Percentiles rank a stretch among this genome's conserved stretches.
These are phyloP conservation scores for Aristolochia fimbriata DNA, from an alignment of 164 flowering plant species.

Conservation along the genomic window DNA sequence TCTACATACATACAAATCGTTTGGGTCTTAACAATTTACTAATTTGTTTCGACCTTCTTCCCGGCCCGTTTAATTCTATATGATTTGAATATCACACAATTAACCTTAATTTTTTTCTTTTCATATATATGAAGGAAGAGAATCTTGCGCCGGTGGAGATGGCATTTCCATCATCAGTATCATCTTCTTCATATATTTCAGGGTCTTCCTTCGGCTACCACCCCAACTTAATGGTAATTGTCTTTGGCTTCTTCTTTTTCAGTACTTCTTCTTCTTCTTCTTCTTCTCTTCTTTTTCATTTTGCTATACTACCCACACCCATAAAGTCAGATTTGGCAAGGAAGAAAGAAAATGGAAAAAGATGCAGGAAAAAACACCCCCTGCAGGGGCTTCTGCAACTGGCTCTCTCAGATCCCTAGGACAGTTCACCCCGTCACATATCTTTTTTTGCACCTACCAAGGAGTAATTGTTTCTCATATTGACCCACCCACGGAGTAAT, in stretches of 20 bases:
- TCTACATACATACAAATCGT: too few species aligned
- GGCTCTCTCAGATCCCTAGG: too few species aligned
- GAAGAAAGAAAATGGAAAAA: neutral
- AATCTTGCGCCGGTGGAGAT: conserved; percentile 20
- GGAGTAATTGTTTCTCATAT: too few species aligned
- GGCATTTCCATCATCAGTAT: conserved; percentile 25
- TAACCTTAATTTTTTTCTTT: neutral
- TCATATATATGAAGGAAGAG: conserved; percentile 23
- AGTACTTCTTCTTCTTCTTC: neutral
- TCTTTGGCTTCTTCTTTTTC: neutral
- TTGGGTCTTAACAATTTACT: conserved; percentile 1
- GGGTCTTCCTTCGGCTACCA: conserved; percentile 29
- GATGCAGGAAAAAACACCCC: neutral
- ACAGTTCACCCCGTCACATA: too few species aligned
- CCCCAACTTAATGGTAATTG: conserved; percentile 38
- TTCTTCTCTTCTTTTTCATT: neutral
- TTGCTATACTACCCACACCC: neutral
- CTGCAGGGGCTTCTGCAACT: neutral
- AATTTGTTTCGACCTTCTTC: neutral
- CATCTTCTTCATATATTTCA: conserved; percentile 27
- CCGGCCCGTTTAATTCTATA: neutral
- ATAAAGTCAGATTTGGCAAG: neutral
- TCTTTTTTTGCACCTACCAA: too few species aligned
- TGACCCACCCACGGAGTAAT: too few species aligned
- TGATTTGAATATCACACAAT: too few species aligned